phyloP scores from a whole-genome alignment of 116 monocot genomes.

The Zostera marina region DNA sequence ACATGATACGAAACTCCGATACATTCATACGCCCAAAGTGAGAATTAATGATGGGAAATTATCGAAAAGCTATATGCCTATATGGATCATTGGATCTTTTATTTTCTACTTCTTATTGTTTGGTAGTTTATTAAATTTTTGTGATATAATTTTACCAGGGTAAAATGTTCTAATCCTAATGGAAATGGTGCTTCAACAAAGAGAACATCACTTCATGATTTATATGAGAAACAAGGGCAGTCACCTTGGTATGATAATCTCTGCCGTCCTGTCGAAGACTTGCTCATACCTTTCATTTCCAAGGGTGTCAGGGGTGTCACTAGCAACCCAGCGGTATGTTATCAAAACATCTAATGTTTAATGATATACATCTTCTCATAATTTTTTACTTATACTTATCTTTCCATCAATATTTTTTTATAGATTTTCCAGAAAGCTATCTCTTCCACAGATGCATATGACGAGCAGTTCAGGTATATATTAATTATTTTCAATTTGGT shows the following conservation, averaged over 20 bases:
- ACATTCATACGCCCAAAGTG: background rate
- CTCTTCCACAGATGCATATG: conserved; percentile 81
- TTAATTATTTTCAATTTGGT: background rate
- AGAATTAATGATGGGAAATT: too few species aligned
- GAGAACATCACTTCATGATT: conserved; percentile 73
- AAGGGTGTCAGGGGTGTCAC: conserved; percentile 90
- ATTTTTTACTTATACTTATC: background rate
- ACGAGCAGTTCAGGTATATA: conserved; percentile 83
- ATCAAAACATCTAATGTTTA: background rate
- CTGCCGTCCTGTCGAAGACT: conserved; percentile 80
- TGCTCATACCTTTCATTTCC: conserved; percentile 65
- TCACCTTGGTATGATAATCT: conserved; percentile 99
- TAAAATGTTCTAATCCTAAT: conserved; percentile 30
- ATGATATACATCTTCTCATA: background rate
- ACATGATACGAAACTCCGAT: too few species aligned
- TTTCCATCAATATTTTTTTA: conserved; percentile 1
- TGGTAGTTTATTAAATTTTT: background rate
- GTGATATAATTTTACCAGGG: conserved; percentile 20
- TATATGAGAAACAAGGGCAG: conserved; percentile 77
- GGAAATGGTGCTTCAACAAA: conserved; percentile 57
- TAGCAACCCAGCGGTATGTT: conserved; percentile 81
- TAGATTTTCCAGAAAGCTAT: conserved; percentile 98
- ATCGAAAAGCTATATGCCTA: too few species aligned
- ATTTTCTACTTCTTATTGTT: conserved; percentile 1
- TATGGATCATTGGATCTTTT: background rate